Evolutionary conservation across 495 filamentous ascomycete genomes (phyloP).

Genomic region (Xylaria scruposa): DNA sequence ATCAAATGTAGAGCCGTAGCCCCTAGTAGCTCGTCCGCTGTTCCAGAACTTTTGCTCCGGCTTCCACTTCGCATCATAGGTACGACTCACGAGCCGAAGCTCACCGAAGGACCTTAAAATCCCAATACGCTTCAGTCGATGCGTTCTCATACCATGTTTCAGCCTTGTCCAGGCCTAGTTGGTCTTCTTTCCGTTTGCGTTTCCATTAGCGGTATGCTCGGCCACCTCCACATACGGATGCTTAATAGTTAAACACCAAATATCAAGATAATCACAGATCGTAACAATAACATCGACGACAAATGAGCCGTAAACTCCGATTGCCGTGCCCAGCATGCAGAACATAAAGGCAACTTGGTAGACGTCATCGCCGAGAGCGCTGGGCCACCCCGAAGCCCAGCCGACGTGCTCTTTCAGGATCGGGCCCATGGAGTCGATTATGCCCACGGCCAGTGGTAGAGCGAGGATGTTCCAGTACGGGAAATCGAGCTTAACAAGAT

Average conservation of each 20-base stretch:
- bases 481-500: constrained; percentile 83
- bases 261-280: constrained; percentile 97
- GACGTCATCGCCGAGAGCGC: constrained; percentile 70
- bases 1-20: neutral
- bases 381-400: constrained; percentile 71
- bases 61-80: neutral
- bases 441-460: constrained; percentile 69
- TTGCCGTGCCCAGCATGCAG: constrained; percentile 74
- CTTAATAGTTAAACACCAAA: constrained; percentile 98
- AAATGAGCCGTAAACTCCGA: constrained; percentile 94
- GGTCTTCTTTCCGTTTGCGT: constrained; percentile 42
- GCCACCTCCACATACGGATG: constrained; percentile 62
- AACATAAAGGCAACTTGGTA: constrained; percentile 90
- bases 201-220: constrained; percentile 32
- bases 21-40: neutral
- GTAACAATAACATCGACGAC: constrained; percentile 94
- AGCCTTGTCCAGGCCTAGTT: constrained; percentile 27
- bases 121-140: neutral
- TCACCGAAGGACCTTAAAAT: neutral
- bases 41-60: neutral
- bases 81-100: neutral
- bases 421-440: constrained; percentile 80
- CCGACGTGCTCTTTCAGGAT: constrained; percentile 62
- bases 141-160: neutral
- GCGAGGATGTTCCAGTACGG: constrained; percentile 86